Evolutionary conservation across 805 yeast genomes (phyloP).

Genomic region (Scheffersomyces stipitis): DNA sequence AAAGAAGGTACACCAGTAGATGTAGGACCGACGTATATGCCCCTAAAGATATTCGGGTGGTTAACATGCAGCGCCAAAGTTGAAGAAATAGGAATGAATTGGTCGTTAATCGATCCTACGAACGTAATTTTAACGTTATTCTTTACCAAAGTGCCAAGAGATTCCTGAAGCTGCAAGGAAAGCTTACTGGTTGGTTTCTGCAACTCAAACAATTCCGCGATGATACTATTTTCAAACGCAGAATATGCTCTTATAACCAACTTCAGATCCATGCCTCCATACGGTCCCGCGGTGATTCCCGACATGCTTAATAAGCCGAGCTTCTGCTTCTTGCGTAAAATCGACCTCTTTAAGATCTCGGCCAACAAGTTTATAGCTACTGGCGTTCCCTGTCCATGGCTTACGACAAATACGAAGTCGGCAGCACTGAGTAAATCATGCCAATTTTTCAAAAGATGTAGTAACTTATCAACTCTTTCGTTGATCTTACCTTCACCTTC

Average conservation of each 20-base stretch:
- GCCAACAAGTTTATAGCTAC: constrained; percentile 30
- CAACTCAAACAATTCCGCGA: constrained; percentile 35
- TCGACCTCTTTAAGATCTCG: constrained; percentile 12
- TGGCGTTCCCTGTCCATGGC: constrained; percentile 35
- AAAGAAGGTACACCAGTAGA: constrained; percentile 28
- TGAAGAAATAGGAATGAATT: constrained; percentile 35
- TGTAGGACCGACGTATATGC: constrained; percentile 19
- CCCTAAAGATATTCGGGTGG: constrained; percentile 40
- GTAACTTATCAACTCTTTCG: constrained; percentile 25
- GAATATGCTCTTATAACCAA: constrained; percentile 39
- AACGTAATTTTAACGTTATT: constrained; percentile 36
- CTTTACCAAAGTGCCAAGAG: constrained; percentile 19
- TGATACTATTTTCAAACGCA: constrained; percentile 33
- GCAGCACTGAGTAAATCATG: constrained; percentile 20
- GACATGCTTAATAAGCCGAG: constrained; percentile 38
- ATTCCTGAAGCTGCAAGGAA: constrained; percentile 16
- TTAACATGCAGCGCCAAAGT: constrained; percentile 25
- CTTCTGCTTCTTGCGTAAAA: constrained; percentile 12
- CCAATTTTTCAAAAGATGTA: constrained; percentile 35
- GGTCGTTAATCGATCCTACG: constrained; percentile 34
- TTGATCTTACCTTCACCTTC: constrained; percentile 40
- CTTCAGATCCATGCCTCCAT: constrained; percentile 30
- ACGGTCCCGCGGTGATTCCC: constrained; percentile 34
- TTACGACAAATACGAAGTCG: constrained; percentile 33
- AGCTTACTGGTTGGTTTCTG: constrained; percentile 20